Percentiles rank a stretch among this genome's conserved stretches.
phyloP scores from a whole-genome alignment of 2,329 filamentous ascomycete species.

The Ascochyta koolunga region DNA sequence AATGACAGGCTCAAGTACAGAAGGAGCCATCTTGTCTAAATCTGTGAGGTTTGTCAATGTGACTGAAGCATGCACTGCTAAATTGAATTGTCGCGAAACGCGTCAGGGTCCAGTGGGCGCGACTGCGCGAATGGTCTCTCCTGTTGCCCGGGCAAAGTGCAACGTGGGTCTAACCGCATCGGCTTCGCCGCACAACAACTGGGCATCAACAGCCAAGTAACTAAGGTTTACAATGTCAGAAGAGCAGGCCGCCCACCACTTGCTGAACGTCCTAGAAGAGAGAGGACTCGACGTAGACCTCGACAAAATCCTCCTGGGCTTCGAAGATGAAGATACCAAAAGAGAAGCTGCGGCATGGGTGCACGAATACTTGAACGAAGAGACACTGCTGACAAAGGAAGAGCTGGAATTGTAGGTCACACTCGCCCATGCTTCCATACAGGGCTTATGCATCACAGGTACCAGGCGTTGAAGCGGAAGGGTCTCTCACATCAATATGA shows the following conservation, averaged over 20 bases:
- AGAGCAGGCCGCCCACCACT: conserved; percentile 48
- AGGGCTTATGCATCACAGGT: conserved; percentile 25
- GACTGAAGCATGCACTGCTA: conserved; percentile 1
- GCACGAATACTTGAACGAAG: conserved; percentile 53
- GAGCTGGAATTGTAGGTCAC: conserved; percentile 54
- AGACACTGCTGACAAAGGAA: conserved; percentile 56
- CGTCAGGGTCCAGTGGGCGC: conserved; percentile 35
- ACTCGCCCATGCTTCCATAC: background rate
- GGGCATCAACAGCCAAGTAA: conserved; percentile 20
- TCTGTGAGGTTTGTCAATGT: background rate
- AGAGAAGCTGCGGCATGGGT: conserved; percentile 53
- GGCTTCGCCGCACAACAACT: conserved; percentile 31
- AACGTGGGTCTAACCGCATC: conserved; percentile 29
- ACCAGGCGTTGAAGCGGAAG: conserved; percentile 42
- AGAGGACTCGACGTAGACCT: conserved; percentile 51
- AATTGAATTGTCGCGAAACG: conserved; percentile 28
- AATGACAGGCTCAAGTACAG: conserved; percentile 33
- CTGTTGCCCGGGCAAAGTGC: conserved; percentile 27
- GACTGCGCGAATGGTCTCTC: conserved; percentile 36
- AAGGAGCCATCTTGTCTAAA: conserved; percentile 35
- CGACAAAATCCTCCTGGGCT: conserved; percentile 57
- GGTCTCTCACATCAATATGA: conserved; percentile 41
- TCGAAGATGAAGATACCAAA: conserved; percentile 51
- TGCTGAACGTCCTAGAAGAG: conserved; percentile 54
- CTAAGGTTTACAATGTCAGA: conserved; percentile 34